Evolutionary conservation across 192 early-diverging fungal species (phyloP).

Genomic region (Geranomyces michiganensis): DNA sequence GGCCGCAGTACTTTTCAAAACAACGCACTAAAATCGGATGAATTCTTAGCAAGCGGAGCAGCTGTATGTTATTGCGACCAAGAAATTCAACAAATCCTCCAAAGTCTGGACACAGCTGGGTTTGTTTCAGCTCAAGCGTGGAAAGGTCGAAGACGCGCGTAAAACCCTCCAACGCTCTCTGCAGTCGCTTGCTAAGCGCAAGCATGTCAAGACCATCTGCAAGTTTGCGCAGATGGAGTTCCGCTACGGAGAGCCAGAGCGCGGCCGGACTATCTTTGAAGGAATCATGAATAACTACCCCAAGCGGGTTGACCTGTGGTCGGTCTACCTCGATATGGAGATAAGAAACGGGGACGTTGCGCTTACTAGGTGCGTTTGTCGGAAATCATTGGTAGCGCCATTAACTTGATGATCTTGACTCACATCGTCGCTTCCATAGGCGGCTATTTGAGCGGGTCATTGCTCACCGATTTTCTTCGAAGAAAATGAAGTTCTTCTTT

Average conservation of each 20-base stretch:
- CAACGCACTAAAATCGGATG: conserved; percentile 6
- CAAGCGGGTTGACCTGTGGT: conserved; percentile 95
- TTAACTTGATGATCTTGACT: too few relatives aligned
- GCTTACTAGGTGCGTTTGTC: conserved; percentile 52
- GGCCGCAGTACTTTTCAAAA: too few relatives aligned
- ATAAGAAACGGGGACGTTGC: conserved; percentile 71
- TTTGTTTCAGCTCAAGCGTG: conserved; percentile 74
- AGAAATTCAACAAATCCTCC: conserved; percentile 85
- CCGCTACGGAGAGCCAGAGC: conserved; percentile 94
- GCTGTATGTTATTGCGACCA: conserved; percentile 72
- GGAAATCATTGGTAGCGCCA: too few relatives aligned
- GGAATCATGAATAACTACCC: conserved; percentile 90
- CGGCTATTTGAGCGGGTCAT: conserved; percentile 89
- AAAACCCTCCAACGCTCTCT: conserved; percentile 78
- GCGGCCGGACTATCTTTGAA: conserved; percentile 97
- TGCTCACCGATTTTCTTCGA: conserved; percentile 87
- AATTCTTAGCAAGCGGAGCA: conserved; percentile 54
- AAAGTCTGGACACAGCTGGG: conserved; percentile 92
- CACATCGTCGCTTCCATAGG: conserved; percentile 29
- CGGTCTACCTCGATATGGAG: conserved; percentile 97
- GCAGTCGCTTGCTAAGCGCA: conserved; percentile 86
- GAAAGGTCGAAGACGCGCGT: conserved; percentile 76
- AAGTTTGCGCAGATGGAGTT: conserved; percentile 99
- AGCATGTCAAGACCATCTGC: conserved; percentile 91
- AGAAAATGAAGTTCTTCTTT: conserved; percentile 99